phyloP scores from a whole-genome alignment of 106 monocot species.

The Iris macrosiphon region DNA sequence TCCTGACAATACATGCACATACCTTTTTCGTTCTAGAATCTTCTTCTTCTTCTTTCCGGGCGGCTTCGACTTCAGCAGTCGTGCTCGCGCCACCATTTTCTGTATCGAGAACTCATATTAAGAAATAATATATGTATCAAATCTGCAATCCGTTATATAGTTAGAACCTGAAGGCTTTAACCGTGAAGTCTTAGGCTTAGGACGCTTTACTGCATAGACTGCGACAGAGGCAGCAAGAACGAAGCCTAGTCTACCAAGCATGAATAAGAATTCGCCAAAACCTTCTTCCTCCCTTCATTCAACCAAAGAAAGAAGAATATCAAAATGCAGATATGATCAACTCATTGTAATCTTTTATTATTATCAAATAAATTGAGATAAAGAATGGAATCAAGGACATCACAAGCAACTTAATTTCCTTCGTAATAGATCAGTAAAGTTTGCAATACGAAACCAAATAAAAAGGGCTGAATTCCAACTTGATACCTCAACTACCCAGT shows the following conservation, averaged over 20 bases:
- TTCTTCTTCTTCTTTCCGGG: not conserved
- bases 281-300: conserved; percentile 18
- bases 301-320: not conserved
- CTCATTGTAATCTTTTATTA: too few species aligned
- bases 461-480: too few species aligned
- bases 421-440: too few species aligned
- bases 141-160: too few species aligned
- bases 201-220: conserved; percentile 54
- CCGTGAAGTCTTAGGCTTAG: conserved; percentile 29
- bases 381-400: too few species aligned
- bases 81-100: conserved; percentile 30
- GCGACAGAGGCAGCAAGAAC: conserved; percentile 78
- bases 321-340: not conserved
- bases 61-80: conserved; percentile 5
- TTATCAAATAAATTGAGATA: too few species aligned
- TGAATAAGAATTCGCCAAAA: conserved; percentile 27
- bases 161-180: conserved; percentile 39
- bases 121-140: not conserved
- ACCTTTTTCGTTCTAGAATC: not conserved
- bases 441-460: too few species aligned
- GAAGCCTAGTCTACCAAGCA: conserved; percentile 71
- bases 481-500: too few species aligned
- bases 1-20: not conserved
- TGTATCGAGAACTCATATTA: conserved; percentile 9
- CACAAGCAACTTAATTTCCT: too few species aligned